Base-by-base conservation (phyloP, 164 flowering plant genomes). In the Kingdonia uniflora region DNA sequence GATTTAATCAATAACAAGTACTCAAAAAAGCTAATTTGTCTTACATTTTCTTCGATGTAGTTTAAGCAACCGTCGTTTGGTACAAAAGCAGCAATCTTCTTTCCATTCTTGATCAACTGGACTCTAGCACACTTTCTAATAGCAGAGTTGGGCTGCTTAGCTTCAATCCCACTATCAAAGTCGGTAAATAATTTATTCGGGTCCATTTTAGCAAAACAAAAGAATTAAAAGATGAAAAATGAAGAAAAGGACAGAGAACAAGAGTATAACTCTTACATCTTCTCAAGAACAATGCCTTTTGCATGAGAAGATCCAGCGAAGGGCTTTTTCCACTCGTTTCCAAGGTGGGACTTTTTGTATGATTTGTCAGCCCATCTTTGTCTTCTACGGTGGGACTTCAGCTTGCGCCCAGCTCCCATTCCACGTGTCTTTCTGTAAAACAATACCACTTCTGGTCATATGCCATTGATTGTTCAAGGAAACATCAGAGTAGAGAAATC, bases 231-330 rank as follows among this genome's bases (percentile, higher is more conserved):
- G n/a, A 8, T 21, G 17, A 29, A 23, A 21, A 14, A 54, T 0
- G 14, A 11, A 22, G 14, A 48, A 51, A 22, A 39, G 21, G 23
- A 2, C 38, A 20, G 40, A 11, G 8, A 19, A 16, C 0, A 44
- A 19, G n/a, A n/a, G n/a, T n/a, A n/a, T n/a, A n/a, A 43, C 23
- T 11, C 83, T 63, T 57, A 85, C 94, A 85, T 85, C 69, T 85
- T 85, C 66, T 85, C 94, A 29, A 85, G 84, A 38, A 82, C 95
- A 57, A 85, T 85, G 35, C 89, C 95, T 43, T 85, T 85, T 1
- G 95, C 95, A 52, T 85, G 95, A 19, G 95, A 85, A 10, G 95
- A 85, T 8, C 95, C 89, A 20, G 95, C 95, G 70, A 85, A 85
- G 20, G 95, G 89, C 58, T 85, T 85, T 75, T 85, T 85, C 95